Percentiles rank a stretch among this genome's conserved stretches.
Conservation (phyloP, 2,329 filamentous ascomycete species). For the Neurospora crassa region DNA sequence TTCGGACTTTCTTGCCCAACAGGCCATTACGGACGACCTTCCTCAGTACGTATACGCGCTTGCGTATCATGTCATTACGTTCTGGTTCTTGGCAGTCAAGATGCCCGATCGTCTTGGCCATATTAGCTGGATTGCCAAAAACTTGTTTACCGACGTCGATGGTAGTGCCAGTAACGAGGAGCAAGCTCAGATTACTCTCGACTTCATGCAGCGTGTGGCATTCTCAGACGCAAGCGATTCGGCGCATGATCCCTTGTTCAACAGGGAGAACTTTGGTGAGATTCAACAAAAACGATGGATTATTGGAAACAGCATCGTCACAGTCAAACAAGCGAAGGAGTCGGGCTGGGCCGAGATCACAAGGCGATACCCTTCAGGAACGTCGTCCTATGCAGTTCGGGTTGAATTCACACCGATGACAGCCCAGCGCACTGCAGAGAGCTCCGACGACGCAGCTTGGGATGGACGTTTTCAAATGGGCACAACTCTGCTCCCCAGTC, state of each 20-base stretch:
- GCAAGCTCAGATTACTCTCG: conserved; percentile 85
- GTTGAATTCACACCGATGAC: conserved; percentile 44
- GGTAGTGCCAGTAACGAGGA: conserved; percentile 75
- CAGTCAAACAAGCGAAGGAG: conserved; percentile 58
- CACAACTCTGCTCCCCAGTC: conserved; percentile 60
- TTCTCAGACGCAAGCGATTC: conserved; percentile 81
- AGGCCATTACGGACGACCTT: conserved; percentile 55
- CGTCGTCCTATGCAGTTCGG: conserved; percentile 47
- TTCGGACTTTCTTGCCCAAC: conserved; percentile 21
- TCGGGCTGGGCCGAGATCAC: conserved; percentile 63
- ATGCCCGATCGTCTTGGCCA: conserved; percentile 74
- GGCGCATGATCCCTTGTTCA: conserved; percentile 55
- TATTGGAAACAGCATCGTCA: conserved; percentile 63
- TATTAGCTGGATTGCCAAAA: conserved; percentile 83
- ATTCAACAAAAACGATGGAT: conserved; percentile 62
- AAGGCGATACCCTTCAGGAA: conserved; percentile 62
- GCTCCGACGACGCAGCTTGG: conserved; percentile 36
- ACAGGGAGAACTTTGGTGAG: conserved; percentile 52
- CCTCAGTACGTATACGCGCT: conserved; percentile 91
- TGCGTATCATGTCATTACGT: conserved; percentile 90
- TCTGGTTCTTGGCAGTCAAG: conserved; percentile 91
- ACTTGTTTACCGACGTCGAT: conserved; percentile 68
- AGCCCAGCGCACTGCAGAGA: conserved; percentile 15
- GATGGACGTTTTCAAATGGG: conserved; percentile 42
- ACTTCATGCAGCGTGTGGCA: conserved; percentile 85